These are phyloP conservation scores for Ramularia collo-cygni DNA, from an alignment of 2,329 filamentous ascomycete species.

Conservation along the genomic window DNA sequence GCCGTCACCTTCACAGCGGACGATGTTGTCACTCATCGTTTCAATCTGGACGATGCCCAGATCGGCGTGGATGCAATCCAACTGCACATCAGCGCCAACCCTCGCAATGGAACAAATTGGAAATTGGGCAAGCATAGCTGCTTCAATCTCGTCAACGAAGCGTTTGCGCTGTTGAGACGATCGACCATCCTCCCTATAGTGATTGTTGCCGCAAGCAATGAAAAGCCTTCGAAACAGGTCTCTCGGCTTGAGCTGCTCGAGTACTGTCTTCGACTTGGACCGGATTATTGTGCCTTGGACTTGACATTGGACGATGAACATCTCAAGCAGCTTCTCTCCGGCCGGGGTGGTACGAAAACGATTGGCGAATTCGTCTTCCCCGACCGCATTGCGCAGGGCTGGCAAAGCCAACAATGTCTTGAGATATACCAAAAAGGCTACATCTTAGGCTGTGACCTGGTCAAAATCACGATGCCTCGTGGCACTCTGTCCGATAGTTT, in stretches of 20 bases:
- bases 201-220: slow-evolving; percentile 29
- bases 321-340: slow-evolving; percentile 45
- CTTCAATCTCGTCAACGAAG: slow-evolving; percentile 42
- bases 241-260: slow-evolving; percentile 39
- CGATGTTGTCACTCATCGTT: slow-evolving; percentile 45
- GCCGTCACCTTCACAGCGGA: slow-evolving; percentile 57
- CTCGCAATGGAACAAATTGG: slow-evolving; percentile 13
- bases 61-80: slow-evolving; percentile 63
- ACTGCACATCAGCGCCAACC: slow-evolving; percentile 35
- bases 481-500: slow-evolving; percentile 56
- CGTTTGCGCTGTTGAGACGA: slow-evolving; percentile 54
- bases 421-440: slow-evolving; percentile 54
- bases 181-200: slow-evolving; percentile 50
- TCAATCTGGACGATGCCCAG: slow-evolving; percentile 59
- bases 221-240: slow-evolving; percentile 11
- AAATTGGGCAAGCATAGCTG: slow-evolving; percentile 19
- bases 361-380: slow-evolving; percentile 48
- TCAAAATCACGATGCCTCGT: slow-evolving; percentile 54
- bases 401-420: slow-evolving; percentile 52
- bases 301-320: slow-evolving; percentile 48
- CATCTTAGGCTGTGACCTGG: slow-evolving; percentile 53
- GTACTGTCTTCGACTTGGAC: slow-evolving; percentile 55
- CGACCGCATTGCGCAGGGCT: slow-evolving; percentile 41
- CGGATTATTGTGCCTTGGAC: slow-evolving; percentile 56
- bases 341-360: slow-evolving; percentile 52